Evolutionary conservation across 495 filamentous ascomycete species (phyloP).

Genomic region (Tuber umbilicatum): DNA sequence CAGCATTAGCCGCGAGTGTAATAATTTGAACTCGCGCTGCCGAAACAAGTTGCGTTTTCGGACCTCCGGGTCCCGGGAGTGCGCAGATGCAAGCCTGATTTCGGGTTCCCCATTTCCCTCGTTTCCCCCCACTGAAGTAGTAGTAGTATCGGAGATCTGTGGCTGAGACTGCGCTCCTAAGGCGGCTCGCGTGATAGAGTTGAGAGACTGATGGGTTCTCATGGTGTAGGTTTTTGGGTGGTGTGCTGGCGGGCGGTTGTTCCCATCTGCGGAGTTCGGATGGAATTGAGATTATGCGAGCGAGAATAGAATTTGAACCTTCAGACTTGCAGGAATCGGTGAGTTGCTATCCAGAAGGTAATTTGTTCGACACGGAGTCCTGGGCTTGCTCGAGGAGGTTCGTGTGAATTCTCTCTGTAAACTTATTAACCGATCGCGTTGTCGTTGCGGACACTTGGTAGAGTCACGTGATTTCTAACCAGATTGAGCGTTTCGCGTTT

Average conservation of each 20-base stretch:
- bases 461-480: not conserved
- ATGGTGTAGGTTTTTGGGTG: not conserved
- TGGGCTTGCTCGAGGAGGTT: not conserved
- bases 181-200: not conserved
- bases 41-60: slow-evolving; percentile 34
- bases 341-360: not conserved
- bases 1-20: slow-evolving; percentile 49
- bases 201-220: not conserved
- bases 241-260: not conserved
- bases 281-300: not conserved
- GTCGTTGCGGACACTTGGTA: not conserved
- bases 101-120: not conserved
- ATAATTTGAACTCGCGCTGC: slow-evolving; percentile 50
- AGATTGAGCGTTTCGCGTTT: not conserved
- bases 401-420: not conserved
- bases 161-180: not conserved
- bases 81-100: slow-evolving; percentile 34
- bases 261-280: not conserved
- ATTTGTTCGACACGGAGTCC: not conserved
- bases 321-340: not conserved
- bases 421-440: not conserved
- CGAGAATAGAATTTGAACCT: not conserved
- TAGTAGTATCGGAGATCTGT: not conserved
- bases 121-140: not conserved
- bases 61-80: slow-evolving; percentile 17